Conservation (phyloP, 371 early-diverging fungal species). For the Rhizopus stolonifer region DNA sequence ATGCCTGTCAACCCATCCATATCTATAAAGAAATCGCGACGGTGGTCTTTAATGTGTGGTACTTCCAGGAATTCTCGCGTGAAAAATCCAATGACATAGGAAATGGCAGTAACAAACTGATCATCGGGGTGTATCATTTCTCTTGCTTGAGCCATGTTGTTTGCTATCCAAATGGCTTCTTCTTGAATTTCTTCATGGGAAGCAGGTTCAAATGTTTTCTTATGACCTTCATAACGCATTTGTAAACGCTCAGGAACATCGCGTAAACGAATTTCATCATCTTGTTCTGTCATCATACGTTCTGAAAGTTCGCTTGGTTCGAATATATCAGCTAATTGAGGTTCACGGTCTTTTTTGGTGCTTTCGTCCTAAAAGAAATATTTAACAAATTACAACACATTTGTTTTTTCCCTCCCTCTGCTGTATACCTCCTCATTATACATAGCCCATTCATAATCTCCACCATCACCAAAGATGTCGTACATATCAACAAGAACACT, state of each 20-base stretch:
- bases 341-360: conserved; percentile 36
- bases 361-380: conserved; percentile 6
- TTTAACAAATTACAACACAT: too few relatives aligned
- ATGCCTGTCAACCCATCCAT: conserved; percentile 40
- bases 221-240: conserved; percentile 55
- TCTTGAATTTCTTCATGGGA: conserved; percentile 58
- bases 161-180: conserved; percentile 61
- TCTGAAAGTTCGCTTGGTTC: conserved; percentile 90
- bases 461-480: conserved; percentile 90
- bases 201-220: conserved; percentile 34
- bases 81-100: conserved; percentile 70
- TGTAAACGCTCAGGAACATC: conserved; percentile 96
- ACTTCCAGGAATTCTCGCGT: conserved; percentile 82
- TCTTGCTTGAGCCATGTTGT: conserved; percentile 34
- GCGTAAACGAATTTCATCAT: conserved; percentile 82
- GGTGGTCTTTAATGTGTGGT: conserved; percentile 86
- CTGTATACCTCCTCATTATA: conserved; percentile 36
- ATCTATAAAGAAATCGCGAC: conserved; percentile 78
- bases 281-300: conserved; percentile 89
- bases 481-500: conserved; percentile 82
- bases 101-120: conserved; percentile 28
- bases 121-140: conserved; percentile 31
- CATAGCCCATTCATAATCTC: conserved; percentile 87
- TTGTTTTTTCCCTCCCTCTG: too few relatives aligned
- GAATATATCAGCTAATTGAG: conserved; percentile 77